These are phyloP conservation scores for Chytridium lagenaria DNA, from an alignment of 371 early-diverging fungal genomes.

Conservation along the genomic window DNA sequence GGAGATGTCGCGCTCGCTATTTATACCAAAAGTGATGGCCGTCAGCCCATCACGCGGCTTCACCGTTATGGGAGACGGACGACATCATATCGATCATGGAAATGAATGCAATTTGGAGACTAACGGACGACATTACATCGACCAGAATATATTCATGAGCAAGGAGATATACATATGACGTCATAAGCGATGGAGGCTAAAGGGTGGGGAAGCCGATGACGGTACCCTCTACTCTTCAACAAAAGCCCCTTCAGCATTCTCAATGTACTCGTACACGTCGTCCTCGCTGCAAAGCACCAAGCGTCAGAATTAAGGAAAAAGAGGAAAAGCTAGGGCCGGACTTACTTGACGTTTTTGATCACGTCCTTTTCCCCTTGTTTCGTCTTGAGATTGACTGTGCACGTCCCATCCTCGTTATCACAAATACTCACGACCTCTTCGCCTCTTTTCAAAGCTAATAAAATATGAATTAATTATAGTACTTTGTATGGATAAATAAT, in stretches of 20 bases:
- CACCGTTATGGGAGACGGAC: too few species aligned
- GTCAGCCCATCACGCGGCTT: too few species aligned
- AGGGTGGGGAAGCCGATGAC: too few species aligned
- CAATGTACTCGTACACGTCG: background rate
- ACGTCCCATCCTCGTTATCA: background rate
- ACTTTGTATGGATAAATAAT: background rate
- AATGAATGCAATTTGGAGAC: too few species aligned
- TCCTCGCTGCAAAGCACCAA: conserved; percentile 6
- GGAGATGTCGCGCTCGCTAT: too few species aligned
- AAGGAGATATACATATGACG: too few species aligned
- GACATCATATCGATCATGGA: too few species aligned
- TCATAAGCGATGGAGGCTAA: too few species aligned
- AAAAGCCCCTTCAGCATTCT: background rate
- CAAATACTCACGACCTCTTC: background rate
- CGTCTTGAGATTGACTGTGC: background rate
- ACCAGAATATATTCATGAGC: too few species aligned
- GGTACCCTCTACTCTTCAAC: too few species aligned
- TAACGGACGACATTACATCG: too few species aligned
- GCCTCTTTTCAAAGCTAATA: background rate
- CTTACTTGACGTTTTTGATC: background rate
- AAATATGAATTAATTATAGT: background rate
- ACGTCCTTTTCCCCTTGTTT: background rate
- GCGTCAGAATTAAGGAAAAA: background rate
- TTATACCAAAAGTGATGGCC: too few species aligned
- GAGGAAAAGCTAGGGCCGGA: background rate